A percentile compares a stretch with the other conserved stretches of the same genome.
These are phyloP conservation scores for Pterocarpus santalinus DNA, from an alignment of 306 rosid genomes.

Conservation along the genomic window DNA sequence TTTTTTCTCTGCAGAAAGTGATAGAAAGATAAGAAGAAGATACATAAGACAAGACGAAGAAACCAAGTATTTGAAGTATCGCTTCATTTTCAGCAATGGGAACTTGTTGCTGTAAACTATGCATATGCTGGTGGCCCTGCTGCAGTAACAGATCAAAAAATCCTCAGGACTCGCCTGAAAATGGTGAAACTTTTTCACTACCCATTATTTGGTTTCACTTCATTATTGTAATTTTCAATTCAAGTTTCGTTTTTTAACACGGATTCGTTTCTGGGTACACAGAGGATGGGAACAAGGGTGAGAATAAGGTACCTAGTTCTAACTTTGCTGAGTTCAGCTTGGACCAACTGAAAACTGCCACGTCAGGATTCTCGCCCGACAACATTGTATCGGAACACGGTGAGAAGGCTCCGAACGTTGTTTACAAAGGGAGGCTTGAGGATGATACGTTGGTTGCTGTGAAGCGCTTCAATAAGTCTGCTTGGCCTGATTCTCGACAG, in stretches of 20 bases:
- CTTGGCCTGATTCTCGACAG: slow-evolving; percentile 91
- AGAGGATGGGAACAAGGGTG: slow-evolving; percentile 62
- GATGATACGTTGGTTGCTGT: slow-evolving; percentile 69
- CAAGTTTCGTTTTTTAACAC: slow-evolving; percentile 30
- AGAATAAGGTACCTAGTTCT: slow-evolving; percentile 52
- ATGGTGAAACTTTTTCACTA: slow-evolving; percentile 54
- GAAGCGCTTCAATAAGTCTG: slow-evolving; percentile 78
- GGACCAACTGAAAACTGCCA: slow-evolving; percentile 70
- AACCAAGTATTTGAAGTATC: background rate
- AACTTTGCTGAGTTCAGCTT: slow-evolving; percentile 72
- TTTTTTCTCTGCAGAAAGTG: slow-evolving; percentile 40
- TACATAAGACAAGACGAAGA: slow-evolving; percentile 11
- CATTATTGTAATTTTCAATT: background rate
- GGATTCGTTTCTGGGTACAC: slow-evolving; percentile 52
- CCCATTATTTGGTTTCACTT: slow-evolving; percentile 39
- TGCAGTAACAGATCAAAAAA: slow-evolving; percentile 57
- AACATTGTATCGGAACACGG: slow-evolving; percentile 88
- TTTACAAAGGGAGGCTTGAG: slow-evolving; percentile 70
- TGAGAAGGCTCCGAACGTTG: slow-evolving; percentile 91
- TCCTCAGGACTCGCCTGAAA: slow-evolving; percentile 57
- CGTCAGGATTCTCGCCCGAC: slow-evolving; percentile 72
- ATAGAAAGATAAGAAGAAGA: slow-evolving; percentile 11
- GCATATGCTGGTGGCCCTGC: slow-evolving; percentile 75
- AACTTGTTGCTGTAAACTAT: slow-evolving; percentile 75
- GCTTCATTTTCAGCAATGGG: slow-evolving; percentile 63